Conservation (phyloP, 108 stramenopile genomes). For the Chaetoceros muelleri region DNA sequence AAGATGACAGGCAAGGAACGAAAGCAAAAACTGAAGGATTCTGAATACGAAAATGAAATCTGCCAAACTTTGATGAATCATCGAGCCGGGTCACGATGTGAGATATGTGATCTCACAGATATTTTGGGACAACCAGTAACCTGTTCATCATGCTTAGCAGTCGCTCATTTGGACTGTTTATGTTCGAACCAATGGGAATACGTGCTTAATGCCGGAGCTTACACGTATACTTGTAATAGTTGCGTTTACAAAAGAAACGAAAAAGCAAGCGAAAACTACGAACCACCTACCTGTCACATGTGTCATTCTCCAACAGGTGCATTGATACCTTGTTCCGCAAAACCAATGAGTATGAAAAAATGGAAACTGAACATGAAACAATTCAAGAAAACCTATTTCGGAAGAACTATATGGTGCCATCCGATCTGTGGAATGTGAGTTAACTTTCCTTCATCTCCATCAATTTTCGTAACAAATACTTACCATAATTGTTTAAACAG, state of each 20-base stretch:
- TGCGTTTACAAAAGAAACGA: slow-evolving; percentile 21
- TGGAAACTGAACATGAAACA: slow-evolving; percentile 34
- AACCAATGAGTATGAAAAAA: slow-evolving; percentile 36
- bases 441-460: slow-evolving; percentile 1
- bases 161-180: slow-evolving; percentile 42
- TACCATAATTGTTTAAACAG: slow-evolving; percentile 30
- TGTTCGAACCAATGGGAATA: slow-evolving; percentile 14
- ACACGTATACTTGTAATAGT: slow-evolving; percentile 34
- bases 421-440: slow-evolving; percentile 68
- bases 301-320: slow-evolving; percentile 51
- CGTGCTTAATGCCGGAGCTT: slow-evolving; percentile 6
- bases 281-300: slow-evolving; percentile 47
- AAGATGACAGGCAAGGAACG: slow-evolving; percentile 51
- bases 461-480: slow-evolving; percentile 2
- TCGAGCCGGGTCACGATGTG: slow-evolving; percentile 45
- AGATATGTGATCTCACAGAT: slow-evolving; percentile 42
- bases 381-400: slow-evolving; percentile 49
- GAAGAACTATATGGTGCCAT: slow-evolving; percentile 44
- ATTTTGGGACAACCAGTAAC: slow-evolving; percentile 21
- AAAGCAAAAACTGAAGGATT: slow-evolving; percentile 26
- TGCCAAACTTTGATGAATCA: slow-evolving; percentile 32
- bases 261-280: slow-evolving; percentile 15
- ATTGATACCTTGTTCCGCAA: slow-evolving; percentile 29
- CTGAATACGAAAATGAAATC: slow-evolving; percentile 43
- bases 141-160: slow-evolving; percentile 40